Percentiles rank a stretch among this genome's conserved stretches.
phyloP scores from a whole-genome alignment of 192 early-diverging fungal species.

The Piromyces finnis region DNA sequence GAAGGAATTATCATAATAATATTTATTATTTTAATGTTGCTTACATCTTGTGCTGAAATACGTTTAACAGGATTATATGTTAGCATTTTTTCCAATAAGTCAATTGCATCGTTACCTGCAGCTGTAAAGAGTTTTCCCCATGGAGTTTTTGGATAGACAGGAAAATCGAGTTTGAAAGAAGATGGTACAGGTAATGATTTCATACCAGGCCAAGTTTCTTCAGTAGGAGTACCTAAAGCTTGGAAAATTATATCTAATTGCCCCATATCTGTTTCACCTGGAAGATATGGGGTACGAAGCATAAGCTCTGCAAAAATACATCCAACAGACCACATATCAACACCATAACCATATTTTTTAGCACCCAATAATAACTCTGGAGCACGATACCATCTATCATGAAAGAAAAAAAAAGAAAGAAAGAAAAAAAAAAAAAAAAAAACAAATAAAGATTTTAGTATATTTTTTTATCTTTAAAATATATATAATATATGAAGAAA shows the following conservation, averaged over 20 bases:
- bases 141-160: constrained; percentile 49
- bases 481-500: not conserved
- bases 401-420: too few relatives aligned
- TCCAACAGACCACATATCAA: constrained; percentile 94
- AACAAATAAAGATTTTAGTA: too few relatives aligned
- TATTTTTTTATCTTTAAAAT: too few relatives aligned
- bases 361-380: constrained; percentile 88
- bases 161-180: constrained; percentile 51
- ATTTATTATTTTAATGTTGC: not conserved
- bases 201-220: constrained; percentile 68
- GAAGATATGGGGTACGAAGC: constrained; percentile 74
- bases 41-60: constrained; percentile 57
- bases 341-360: constrained; percentile 63
- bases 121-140: constrained; percentile 62
- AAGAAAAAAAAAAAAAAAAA: too few relatives aligned
- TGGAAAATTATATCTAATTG: constrained; percentile 59
- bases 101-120: constrained; percentile 63
- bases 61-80: constrained; percentile 67
- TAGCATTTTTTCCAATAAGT: constrained; percentile 72
- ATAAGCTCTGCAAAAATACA: constrained; percentile 98
- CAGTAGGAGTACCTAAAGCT: constrained; percentile 63
- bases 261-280: constrained; percentile 62
- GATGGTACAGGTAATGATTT: constrained; percentile 43
- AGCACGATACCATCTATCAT: constrained; percentile 75
- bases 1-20: not conserved